These are phyloP conservation scores for Hypoxylon sp. DNA, from an alignment of 2,329 filamentous ascomycete genomes.

Conservation along the genomic window DNA sequence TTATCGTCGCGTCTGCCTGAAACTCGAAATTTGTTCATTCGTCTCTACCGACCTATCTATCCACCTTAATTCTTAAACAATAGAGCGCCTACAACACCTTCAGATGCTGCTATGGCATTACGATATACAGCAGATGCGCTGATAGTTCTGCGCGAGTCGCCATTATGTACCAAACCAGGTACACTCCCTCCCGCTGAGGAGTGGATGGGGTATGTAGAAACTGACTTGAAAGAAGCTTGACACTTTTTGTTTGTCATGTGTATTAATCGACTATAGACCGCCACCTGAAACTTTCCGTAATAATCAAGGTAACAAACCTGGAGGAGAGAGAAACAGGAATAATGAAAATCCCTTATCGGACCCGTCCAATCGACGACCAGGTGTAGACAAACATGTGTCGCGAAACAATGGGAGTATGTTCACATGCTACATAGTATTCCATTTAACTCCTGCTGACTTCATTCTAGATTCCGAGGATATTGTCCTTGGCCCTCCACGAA, in stretches of 20 bases:
- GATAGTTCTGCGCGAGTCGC: slow-evolving; percentile 79
- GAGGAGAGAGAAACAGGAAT: slow-evolving; percentile 55
- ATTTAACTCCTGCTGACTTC: slow-evolving; percentile 40
- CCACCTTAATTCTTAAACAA: no score
- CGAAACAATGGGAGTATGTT: slow-evolving; percentile 66
- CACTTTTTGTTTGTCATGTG: no score
- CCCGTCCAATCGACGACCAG: slow-evolving; percentile 60
- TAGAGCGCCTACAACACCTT: slow-evolving; percentile 3
- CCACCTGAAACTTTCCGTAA: slow-evolving; percentile 57
- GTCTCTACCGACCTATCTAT: no score
- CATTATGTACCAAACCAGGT: slow-evolving; percentile 81
- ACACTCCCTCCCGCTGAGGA: slow-evolving; percentile 85
- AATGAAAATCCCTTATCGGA: slow-evolving; percentile 57
- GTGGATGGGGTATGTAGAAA: slow-evolving; percentile 86
- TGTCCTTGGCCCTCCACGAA: slow-evolving; percentile 84
- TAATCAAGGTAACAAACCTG: slow-evolving; percentile 52
- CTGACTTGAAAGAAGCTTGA: no score
- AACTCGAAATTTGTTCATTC: slow-evolving; percentile 1
- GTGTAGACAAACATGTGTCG: slow-evolving; percentile 61
- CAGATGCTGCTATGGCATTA: slow-evolving; percentile 59
- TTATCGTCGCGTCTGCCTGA: neutral
- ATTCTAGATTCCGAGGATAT: slow-evolving; percentile 77
- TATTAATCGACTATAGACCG: slow-evolving; percentile 48
- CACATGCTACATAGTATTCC: slow-evolving; percentile 15
- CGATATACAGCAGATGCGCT: slow-evolving; percentile 82